phyloP scores from a whole-genome alignment of 768 basidiomycete genomes.

The Phylloporus sp. region DNA sequence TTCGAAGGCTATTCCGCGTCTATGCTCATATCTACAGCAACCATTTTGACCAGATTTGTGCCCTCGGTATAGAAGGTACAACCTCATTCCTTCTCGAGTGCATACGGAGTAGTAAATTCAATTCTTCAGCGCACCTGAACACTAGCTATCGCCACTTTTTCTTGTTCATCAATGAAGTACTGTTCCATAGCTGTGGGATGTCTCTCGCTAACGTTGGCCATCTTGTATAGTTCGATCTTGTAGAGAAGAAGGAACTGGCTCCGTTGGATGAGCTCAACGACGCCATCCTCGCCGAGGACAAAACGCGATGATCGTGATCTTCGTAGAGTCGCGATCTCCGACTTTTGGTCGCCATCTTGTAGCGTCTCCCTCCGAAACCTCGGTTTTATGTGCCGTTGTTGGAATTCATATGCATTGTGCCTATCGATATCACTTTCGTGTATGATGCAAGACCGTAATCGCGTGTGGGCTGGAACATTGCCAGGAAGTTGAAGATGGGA shows the following conservation, averaged over 20 bases:
- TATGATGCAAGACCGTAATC: conserved; percentile 7
- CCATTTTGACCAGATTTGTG: conserved; percentile 98
- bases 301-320: conserved; percentile 24
- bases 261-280: conserved; percentile 95
- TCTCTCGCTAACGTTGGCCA: conserved; percentile 10
- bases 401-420: conserved; percentile 5
- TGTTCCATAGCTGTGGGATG: conserved; percentile 13
- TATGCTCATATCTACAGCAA: conserved; percentile 99
- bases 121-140: conserved; percentile 86
- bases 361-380: neutral
- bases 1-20: conserved; percentile 89
- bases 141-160: conserved; percentile 99
- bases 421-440: conserved; percentile 10
- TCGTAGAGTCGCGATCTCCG: neutral
- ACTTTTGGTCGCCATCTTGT: neutral
- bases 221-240: conserved; percentile 68
- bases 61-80: conserved; percentile 95
- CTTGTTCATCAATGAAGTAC: conserved; percentile 91
- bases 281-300: conserved; percentile 68
- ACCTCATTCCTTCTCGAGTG: conserved; percentile 6
- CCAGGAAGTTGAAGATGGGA: neutral
- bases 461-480: conserved; percentile 1
- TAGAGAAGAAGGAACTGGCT: conserved; percentile 95
- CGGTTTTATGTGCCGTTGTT: neutral
- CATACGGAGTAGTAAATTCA: neutral